Evolutionary conservation across 2,329 filamentous ascomycete genomes (phyloP).

Genomic region (Apiospora malaysiana): DNA sequence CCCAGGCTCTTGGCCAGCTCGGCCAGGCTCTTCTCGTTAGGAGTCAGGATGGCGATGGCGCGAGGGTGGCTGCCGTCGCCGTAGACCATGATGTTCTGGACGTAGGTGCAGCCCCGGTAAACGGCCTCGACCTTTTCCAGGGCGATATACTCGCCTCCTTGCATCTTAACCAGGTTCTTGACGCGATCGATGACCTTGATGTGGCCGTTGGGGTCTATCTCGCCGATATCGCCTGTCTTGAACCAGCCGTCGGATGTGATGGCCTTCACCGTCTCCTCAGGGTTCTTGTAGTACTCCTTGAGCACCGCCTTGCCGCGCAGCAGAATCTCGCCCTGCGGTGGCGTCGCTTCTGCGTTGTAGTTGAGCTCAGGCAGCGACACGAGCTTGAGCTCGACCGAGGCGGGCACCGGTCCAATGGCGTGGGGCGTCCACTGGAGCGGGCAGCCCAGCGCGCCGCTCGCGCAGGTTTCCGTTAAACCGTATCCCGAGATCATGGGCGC

Average conservation of each 20-base stretch:
- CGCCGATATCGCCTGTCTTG: slow-evolving; percentile 94
- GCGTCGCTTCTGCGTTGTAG: slow-evolving; percentile 75
- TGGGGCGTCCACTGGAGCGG: slow-evolving; percentile 82
- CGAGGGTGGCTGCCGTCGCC: slow-evolving; percentile 77
- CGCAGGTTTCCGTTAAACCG: slow-evolving; percentile 90
- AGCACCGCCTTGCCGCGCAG: slow-evolving; percentile 81
- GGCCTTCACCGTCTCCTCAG: slow-evolving; percentile 80
- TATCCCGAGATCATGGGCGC: slow-evolving; percentile 96
- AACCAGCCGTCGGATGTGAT: slow-evolving; percentile 92
- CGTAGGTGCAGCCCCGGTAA: slow-evolving; percentile 80
- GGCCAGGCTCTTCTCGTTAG: slow-evolving; percentile 67
- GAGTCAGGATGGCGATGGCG: slow-evolving; percentile 80
- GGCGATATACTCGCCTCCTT: slow-evolving; percentile 95
- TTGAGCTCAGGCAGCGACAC: slow-evolving; percentile 90
- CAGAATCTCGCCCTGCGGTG: slow-evolving; percentile 91
- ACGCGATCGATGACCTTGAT: slow-evolving; percentile 91
- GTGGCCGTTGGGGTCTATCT: slow-evolving; percentile 82
- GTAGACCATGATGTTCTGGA: slow-evolving; percentile 87
- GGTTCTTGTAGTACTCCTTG: slow-evolving; percentile 81
- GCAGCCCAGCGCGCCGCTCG: slow-evolving; percentile 81
- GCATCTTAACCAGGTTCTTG: slow-evolving; percentile 97
- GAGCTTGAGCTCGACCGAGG: slow-evolving; percentile 85
- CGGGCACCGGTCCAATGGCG: slow-evolving; percentile 79
- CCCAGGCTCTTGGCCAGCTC: slow-evolving; percentile 65
- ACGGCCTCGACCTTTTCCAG: slow-evolving; percentile 94